Conservation (phyloP, 2,329 filamentous ascomycete species). For the Diaporthe vexans region DNA sequence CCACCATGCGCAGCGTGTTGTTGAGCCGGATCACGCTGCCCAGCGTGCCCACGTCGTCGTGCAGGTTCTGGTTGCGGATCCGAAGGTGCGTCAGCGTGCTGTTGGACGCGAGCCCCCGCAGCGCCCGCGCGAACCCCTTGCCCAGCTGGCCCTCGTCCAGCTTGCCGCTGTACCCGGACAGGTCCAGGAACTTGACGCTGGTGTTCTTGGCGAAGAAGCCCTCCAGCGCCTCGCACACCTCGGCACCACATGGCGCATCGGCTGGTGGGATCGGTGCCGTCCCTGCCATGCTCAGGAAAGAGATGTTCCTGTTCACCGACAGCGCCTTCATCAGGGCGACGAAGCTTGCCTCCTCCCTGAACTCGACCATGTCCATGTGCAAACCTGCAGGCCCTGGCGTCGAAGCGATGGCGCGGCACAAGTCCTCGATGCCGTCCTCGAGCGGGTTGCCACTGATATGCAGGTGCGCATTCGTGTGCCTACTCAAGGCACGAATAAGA, state of each 20-base stretch:
- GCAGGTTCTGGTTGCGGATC: constrained; percentile 69
- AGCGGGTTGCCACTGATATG: constrained; percentile 66
- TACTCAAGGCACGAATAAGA: constrained; percentile 65
- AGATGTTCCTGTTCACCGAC: constrained; percentile 63
- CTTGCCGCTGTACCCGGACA: constrained; percentile 70
- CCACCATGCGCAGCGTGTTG: constrained; percentile 63
- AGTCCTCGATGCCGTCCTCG: constrained; percentile 64
- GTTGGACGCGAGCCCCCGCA: constrained; percentile 53
- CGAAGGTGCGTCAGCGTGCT: constrained; percentile 60
- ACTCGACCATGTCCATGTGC: constrained; percentile 71
- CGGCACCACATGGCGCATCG: constrained; percentile 53
- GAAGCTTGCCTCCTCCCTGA: constrained; percentile 65
- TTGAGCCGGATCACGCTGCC: constrained; percentile 65
- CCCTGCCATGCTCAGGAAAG: constrained; percentile 67
- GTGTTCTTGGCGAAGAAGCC: constrained; percentile 66
- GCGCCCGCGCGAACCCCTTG: constrained; percentile 64
- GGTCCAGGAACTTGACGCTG: constrained; percentile 66
- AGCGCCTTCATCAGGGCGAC: constrained; percentile 65
- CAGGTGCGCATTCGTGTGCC: constrained; percentile 61
- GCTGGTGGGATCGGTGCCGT: constrained; percentile 61
- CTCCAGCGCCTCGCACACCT: constrained; percentile 63
- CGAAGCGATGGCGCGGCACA: constrained; percentile 62
- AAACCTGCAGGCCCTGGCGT: constrained; percentile 64
- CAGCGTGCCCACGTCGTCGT: constrained; percentile 65
- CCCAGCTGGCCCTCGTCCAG: constrained; percentile 70